Conservation (phyloP, 1,284 basidiomycete genomes). For the Caloboletus firmus region DNA sequence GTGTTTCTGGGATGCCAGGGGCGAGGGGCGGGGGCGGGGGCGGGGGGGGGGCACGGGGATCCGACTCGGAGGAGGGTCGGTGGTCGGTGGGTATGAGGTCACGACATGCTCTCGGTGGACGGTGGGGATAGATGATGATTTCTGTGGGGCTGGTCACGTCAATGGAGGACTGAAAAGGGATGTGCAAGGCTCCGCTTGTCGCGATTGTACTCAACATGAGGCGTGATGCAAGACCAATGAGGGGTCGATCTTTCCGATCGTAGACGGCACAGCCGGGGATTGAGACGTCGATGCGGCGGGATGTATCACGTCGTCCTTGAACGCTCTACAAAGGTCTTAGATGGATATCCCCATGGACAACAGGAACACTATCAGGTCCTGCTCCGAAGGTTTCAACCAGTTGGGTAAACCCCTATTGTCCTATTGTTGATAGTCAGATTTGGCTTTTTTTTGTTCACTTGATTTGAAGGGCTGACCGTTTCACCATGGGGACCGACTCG, state of each 20-base stretch:
- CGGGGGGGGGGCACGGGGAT: neutral
- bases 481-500: neutral
- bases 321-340: neutral
- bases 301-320: neutral
- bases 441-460: neutral
- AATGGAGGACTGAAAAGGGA: neutral
- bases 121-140: neutral
- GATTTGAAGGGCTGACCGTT: no score
- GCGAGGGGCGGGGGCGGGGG: neutral
- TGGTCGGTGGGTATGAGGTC: neutral
- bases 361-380: neutral
- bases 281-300: neutral
- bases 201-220: neutral
- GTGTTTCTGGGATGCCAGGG: neutral
- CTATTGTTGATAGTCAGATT: neutral
- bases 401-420: constrained; percentile 1
- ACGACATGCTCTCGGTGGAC: neutral
- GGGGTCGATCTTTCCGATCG: neutral
- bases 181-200: neutral
- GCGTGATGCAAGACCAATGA: neutral
- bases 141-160: neutral
- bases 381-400: neutral
- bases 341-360: neutral
- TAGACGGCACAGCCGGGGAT: neutral
- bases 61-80: neutral